Conservation (phyloP, 2,329 filamentous ascomycete species). For the Penicillium sp. region DNA sequence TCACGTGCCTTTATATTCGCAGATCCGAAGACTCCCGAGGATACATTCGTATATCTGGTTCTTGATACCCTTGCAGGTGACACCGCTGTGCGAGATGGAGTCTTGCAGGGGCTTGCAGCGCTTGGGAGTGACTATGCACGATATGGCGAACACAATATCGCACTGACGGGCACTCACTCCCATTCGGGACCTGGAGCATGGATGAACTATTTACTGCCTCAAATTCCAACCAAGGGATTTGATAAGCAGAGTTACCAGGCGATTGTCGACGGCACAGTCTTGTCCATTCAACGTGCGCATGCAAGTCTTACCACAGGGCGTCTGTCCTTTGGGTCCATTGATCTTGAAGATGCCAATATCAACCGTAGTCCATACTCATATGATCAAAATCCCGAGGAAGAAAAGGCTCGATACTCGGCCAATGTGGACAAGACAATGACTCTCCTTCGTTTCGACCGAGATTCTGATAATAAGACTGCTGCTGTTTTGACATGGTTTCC, state of each 20-base stretch:
- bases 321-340: constrained; percentile 68
- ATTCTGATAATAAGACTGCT: constrained; percentile 72
- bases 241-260: constrained; percentile 83
- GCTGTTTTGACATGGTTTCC: constrained; percentile 89
- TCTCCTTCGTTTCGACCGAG: constrained; percentile 73
- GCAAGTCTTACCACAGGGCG: constrained; percentile 68
- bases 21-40: constrained; percentile 62
- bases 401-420: constrained; percentile 67
- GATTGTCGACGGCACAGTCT: constrained; percentile 80
- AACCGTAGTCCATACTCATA: constrained; percentile 90
- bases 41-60: constrained; percentile 84
- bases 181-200: constrained; percentile 90
- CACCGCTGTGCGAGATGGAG: constrained; percentile 83
- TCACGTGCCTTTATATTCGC: constrained; percentile 87
- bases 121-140: constrained; percentile 71
- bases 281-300: constrained; percentile 82
- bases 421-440: constrained; percentile 77
- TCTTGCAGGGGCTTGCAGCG: constrained; percentile 69
- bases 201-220: constrained; percentile 91
- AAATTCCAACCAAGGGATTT: constrained; percentile 86
- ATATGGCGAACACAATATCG: constrained; percentile 79
- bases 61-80: constrained; percentile 87
- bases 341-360: constrained; percentile 75
- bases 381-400: constrained; percentile 75
- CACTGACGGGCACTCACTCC: constrained; percentile 89